Evolutionary conservation across 768 basidiomycete genomes (phyloP), one percentile per base, ranked within the genome.

Genomic region (Mycena vulgaris): DNA sequence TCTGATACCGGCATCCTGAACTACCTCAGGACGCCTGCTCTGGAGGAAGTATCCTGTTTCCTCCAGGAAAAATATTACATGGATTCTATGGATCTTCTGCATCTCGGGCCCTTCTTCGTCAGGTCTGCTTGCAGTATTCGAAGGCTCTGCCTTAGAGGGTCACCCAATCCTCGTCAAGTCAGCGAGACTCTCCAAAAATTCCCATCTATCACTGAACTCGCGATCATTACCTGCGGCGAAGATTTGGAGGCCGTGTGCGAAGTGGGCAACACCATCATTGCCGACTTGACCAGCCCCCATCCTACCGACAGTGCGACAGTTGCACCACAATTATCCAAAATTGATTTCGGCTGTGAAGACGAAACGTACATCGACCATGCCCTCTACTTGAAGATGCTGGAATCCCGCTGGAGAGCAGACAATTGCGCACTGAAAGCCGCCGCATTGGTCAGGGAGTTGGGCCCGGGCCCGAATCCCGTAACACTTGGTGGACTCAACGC

Each of bases 201-300:
- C 16, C 55, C 55, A 3, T 57, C 45, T 31, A 51, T 66, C 45
- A 35, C 45, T 31, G 35, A 57, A 19, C 23, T 66, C 56, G 35
- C 55, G 21, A 21, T 66, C 19, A 23, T 58, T n/a, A 5, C 16
- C 17, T 27, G 14, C 5, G 1, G 0, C 19, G n/a, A 14, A 16
- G 14, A 11, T 5, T 5, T 1, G 9, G 35, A n/a, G 3, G 16
- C n/a, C 31, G 13, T 35, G 19, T 37, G 19, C 5, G 19, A 51
- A 5, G 3, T 2, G 16, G 49, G 3, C 19, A 28, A 13, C 51
- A 42, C 33, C 37, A 6, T 48, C 3, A 23, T 56, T 4, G 40
- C 31, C 13, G 42, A 39, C 2, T 56, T 56, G 23, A 39, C n/a
- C 55, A 9, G 25, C 55, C 25, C 16, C 42, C 7, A 45, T 11